Percentiles rank a stretch among this genome's conserved stretches.
phyloP scores from a whole-genome alignment of 129 eudicot species.

The Daucus carota region DH1_v3.0 NC_030382.2:40844001-40844500 shows the following conservation, averaged over 20 bases:
- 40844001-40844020: slow-evolving; percentile 98
- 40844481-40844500: not conserved
- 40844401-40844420: slow-evolving; percentile 99
- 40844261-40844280: not conserved
- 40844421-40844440: not conserved
- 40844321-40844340: slow-evolving; percentile 92
- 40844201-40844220: slow-evolving; percentile 93
- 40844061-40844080: slow-evolving; percentile 79
- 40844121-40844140: not conserved
- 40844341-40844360: slow-evolving; percentile 96
- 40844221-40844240: slow-evolving; percentile 98
- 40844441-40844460: not conserved
- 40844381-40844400: slow-evolving; percentile 95
- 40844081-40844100: slow-evolving; percentile 68
- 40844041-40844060: slow-evolving; percentile 85
- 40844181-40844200: slow-evolving; percentile 92
- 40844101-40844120: not conserved
- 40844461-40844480: not conserved
- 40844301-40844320: slow-evolving; percentile 12
- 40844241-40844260: slow-evolving; percentile 30
- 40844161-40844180: slow-evolving; percentile 79
- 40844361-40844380: slow-evolving; percentile 97
- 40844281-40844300: not conserved
- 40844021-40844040: slow-evolving; percentile 99
- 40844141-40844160: not conserved